A percentile compares a stretch with the other conserved stretches of the same genome.
These are phyloP conservation scores for Thelonectria discophora DNA, from an alignment of 2,329 filamentous ascomycete species.

Conservation along the genomic window DNA sequence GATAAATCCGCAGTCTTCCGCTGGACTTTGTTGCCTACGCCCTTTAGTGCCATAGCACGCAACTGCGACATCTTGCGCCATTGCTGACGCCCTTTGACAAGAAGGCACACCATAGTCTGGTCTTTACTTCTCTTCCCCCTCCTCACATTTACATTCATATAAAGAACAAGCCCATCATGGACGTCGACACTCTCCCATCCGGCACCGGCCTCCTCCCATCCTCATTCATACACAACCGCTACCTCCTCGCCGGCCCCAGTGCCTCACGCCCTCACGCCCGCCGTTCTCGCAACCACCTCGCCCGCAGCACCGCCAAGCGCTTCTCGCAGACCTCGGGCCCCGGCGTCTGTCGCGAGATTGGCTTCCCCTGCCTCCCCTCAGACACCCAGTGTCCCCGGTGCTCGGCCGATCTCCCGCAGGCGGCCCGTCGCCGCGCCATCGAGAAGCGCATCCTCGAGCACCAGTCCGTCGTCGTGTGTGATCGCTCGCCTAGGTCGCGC, in stretches of 20 bases:
- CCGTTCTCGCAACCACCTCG: constrained; percentile 42
- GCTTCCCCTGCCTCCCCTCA: constrained; percentile 33
- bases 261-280: constrained; percentile 27
- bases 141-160: constrained; percentile 10
- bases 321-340: constrained; percentile 35
- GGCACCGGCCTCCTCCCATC: constrained; percentile 36
- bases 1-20: constrained; percentile 35
- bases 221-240: constrained; percentile 31
- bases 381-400: constrained; percentile 27
- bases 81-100: constrained; percentile 36
- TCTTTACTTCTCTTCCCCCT: background rate
- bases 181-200: constrained; percentile 28
- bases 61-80: constrained; percentile 37
- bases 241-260: constrained; percentile 28
- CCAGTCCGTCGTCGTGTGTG: constrained; percentile 11
- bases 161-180: constrained; percentile 29
- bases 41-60: constrained; percentile 38
- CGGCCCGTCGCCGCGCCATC: background rate
- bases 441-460: background rate
- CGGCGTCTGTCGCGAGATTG: constrained; percentile 35
- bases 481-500: constrained; percentile 29
- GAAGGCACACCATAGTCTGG: constrained; percentile 16
- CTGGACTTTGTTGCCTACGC: constrained; percentile 14
- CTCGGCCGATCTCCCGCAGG: background rate
- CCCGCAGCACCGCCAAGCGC: constrained; percentile 46